Percentiles rank a stretch among this genome's conserved stretches.
Conservation (phyloP, 2,329 filamentous ascomycete species). For the Calonectria naviculata region DNA sequence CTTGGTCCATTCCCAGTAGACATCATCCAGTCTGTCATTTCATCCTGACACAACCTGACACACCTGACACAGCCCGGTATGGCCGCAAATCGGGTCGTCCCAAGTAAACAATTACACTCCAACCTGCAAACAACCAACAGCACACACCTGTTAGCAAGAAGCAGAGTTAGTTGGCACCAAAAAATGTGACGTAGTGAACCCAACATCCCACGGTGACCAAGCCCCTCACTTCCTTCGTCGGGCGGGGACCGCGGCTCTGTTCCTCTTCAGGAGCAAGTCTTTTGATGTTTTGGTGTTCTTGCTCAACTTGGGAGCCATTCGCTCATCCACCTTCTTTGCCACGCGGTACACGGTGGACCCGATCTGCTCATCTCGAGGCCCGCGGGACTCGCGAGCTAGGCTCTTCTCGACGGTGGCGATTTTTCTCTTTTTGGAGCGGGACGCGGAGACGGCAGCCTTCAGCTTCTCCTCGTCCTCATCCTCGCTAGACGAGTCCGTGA, state of each 20-base stretch:
- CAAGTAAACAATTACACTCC: neutral
- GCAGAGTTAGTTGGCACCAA: neutral
- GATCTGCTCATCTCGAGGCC: slow-evolving; percentile 59
- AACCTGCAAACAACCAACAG: neutral
- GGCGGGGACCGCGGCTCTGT: slow-evolving; percentile 50
- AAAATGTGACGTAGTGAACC: neutral
- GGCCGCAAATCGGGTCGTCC: neutral
- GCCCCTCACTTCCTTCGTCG: slow-evolving; percentile 28
- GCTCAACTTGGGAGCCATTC: slow-evolving; percentile 60
- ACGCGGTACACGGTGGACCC: slow-evolving; percentile 67
- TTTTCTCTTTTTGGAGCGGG: slow-evolving; percentile 55
- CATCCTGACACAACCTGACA: neutral
- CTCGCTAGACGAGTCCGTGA: slow-evolving; percentile 63
- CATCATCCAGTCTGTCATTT: neutral
- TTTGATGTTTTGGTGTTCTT: slow-evolving; percentile 56
- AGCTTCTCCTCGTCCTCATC: slow-evolving; percentile 46
- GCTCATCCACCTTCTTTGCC: slow-evolving; percentile 54
- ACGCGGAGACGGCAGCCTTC: slow-evolving; percentile 24
- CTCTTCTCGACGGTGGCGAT: slow-evolving; percentile 53
- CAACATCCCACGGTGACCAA: neutral
- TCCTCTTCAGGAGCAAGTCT: slow-evolving; percentile 58
- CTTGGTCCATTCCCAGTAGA: neutral
- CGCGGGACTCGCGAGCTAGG: slow-evolving; percentile 50
- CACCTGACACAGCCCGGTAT: neutral
- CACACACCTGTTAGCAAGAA: neutral